Base-by-base conservation (phyloP, 257 asterid genomes). In the Verbascum thapsus region DNA sequence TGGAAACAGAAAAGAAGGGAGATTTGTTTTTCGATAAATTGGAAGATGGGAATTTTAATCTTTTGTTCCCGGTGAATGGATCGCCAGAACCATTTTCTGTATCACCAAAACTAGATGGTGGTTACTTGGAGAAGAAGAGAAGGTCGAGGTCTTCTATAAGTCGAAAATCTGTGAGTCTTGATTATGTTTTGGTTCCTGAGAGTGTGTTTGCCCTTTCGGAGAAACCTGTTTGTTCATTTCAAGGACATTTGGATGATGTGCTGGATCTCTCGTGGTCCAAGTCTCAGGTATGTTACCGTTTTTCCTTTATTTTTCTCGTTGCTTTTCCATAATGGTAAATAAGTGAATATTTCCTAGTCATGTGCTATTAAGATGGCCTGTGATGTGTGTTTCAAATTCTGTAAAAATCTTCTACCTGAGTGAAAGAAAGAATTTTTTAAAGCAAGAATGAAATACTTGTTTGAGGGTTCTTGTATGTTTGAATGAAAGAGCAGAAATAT, bases 201-300 rank as follows among this genome's bases (percentile, higher is more conserved):
- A 78, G 88, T 1, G 78, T 85, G 44, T 90, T 94, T 57, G 70
- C 90, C 53, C 95, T 94, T 55, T 76, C 88, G 15, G 99, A 94
- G 58, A 87, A 87, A 75, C 96, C 97, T 16, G 59, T 76, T 11
- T 81, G 95, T 74, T 90, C 97, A 67, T 85, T 94, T 61, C 80
- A 75, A 68, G 99, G 99, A 58, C 99, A 94, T 78, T 66, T 69
- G 66, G 88, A 82, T 75, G 97, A 82, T 72, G 95, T 94, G 47
- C 83, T 94, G 70, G 96, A 94, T 79, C 87, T 94, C 61, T 94
- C 99, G 12, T 94, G 99, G 99, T 94, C 99, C 76, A 94, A 94
- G 78, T 90, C 96, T 72, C 95, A 87, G 91, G 99, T 94, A 64
- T 77, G 90, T 58, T 68, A 42, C 50, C 72, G 8, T 51, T 53